Base-by-base conservation (phyloP, 2,329 filamentous ascomycete species). In the Blastomyces parvus region DNA sequence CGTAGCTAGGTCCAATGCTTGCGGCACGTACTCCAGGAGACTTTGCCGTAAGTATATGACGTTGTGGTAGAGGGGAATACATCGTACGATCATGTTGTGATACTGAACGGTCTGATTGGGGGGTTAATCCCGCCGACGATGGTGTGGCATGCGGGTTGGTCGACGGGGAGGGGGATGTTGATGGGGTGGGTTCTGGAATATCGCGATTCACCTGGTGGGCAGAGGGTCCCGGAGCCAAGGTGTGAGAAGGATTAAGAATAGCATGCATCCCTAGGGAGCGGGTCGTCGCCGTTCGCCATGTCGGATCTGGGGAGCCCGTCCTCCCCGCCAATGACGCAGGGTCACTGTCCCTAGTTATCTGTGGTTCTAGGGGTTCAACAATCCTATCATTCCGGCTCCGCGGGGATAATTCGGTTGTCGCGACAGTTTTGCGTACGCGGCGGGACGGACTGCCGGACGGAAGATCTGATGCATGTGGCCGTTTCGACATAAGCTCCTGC, bases 241-340 rank as follows among this genome's bases (percentile, higher is more conserved):
- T 71, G 27, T 71, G 65, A 5, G 74, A 69, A 13, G 73, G 74
- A 58, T 78, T 78, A 64, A 78, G 65, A 62, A 78, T 78, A 13
- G 76, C 70, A 63, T 76, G 74, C n/a, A 78, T 74, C 11, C 73
- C 75, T 65, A 77, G 74, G 33, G 74, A 72, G 50, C 75, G 73
- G 53, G 72, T 70, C 53, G 70, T 42, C 22, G 30, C 52, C 36
- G 27, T 48, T 40, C 40, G 48, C 52, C 48, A 56, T 53, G 19
- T 7, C 19, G 36, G 38, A 14, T 58, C 56, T 58, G 56, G 33
- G 19, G 56, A 42, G 7, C 9, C 33, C 13, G 56, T 36, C 36
- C 36, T 44, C 36, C 33, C 14, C 6, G 33, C 11, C n/a, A 17
- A 13, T 11, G 38, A 2, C 9, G 30, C 33, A 42, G 60, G 14